A percentile compares a stretch with the other conserved stretches of the same genome.
Evolutionary conservation across 495 filamentous ascomycete genomes (phyloP).

Genomic region (Barbatosphaeria neglecta): DNA sequence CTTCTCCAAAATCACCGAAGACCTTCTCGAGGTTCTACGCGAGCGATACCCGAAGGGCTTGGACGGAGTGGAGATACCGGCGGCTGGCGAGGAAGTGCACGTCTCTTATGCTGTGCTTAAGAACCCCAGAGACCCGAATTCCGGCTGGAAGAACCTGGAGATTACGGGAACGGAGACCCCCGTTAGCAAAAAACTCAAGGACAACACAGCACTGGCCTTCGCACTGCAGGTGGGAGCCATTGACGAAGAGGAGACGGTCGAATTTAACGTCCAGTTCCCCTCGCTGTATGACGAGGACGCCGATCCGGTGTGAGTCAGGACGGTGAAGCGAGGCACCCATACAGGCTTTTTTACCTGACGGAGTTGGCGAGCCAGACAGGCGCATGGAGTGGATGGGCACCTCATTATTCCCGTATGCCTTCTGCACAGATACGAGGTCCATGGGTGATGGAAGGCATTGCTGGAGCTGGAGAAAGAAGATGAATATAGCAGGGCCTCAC

Average conservation of each 20-base stretch:
- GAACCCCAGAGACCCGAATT: constrained; percentile 13
- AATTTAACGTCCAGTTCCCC: constrained; percentile 57
- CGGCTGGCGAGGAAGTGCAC: constrained; percentile 21
- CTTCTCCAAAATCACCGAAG: constrained; percentile 48
- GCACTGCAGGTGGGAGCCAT: constrained; percentile 36
- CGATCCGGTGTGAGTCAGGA: not conserved
- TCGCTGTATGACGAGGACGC: constrained; percentile 33
- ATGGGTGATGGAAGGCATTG: too few species aligned
- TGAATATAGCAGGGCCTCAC: too few species aligned
- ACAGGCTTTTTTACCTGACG: too few species aligned
- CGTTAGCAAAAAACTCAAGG: constrained; percentile 28
- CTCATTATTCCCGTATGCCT: too few species aligned
- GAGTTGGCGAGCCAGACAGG: too few species aligned
- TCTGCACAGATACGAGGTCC: too few species aligned
- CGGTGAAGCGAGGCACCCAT: not conserved
- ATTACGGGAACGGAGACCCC: constrained; percentile 22
- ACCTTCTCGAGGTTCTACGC: constrained; percentile 45
- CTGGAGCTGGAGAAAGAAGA: too few species aligned
- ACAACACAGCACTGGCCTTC: constrained; percentile 61
- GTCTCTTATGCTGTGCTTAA: constrained; percentile 29
- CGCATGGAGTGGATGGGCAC: too few species aligned
- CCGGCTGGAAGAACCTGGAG: constrained; percentile 29
- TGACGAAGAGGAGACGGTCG: constrained; percentile 36
- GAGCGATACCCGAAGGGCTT: constrained; percentile 39
- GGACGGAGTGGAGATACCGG: constrained; percentile 6